These are phyloP conservation scores for Ophiostoma quercus DNA, from an alignment of 2,329 filamentous ascomycete genomes.

Conservation along the genomic window DNA sequence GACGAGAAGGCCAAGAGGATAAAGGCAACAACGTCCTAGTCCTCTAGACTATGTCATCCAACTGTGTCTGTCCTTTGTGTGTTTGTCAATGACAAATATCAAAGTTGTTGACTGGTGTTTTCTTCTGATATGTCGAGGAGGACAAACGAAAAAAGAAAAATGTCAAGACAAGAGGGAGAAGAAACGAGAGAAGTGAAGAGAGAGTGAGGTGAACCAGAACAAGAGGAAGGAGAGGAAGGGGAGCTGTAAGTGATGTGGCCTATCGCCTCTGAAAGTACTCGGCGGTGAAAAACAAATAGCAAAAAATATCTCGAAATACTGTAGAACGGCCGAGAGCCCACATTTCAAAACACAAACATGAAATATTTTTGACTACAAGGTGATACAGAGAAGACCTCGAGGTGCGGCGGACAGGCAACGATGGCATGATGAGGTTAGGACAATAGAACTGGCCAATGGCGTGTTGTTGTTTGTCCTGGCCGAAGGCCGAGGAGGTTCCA, in stretches of 20 bases:
- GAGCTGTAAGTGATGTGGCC: not conserved
- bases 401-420: not conserved
- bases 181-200: not conserved
- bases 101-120: not conserved
- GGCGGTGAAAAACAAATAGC: not conserved
- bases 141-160: not conserved
- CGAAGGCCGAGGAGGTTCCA: not conserved
- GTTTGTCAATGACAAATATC: not conserved
- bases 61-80: not conserved
- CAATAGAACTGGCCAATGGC: not conserved
- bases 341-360: not conserved
- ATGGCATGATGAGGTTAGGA: not conserved
- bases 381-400: not conserved
- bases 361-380: not conserved
- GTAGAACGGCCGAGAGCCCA: not conserved
- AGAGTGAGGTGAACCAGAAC: not conserved
- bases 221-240: not conserved
- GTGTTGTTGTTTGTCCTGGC: not conserved
- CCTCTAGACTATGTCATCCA: not conserved
- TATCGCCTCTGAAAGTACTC: not conserved
- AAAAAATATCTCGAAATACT: not conserved
- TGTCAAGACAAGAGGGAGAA: not conserved
- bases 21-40: not conserved
- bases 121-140: not conserved
- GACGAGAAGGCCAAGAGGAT: not conserved